Conservation (phyloP, 129 eudicot species). For the Chrysanthemum seticuspe region DNA sequence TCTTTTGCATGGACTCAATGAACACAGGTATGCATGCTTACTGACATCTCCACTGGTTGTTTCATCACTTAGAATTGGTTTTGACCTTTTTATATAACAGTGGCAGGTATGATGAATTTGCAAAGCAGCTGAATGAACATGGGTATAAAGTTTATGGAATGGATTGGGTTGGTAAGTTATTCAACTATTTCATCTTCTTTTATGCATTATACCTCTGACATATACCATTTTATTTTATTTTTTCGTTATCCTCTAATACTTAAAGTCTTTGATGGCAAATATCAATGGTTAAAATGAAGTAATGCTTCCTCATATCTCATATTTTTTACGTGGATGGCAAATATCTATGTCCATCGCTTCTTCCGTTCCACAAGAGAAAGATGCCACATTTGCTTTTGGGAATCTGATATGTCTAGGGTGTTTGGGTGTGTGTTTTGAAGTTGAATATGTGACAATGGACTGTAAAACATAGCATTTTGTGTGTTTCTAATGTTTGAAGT, state of each 20-base stretch:
- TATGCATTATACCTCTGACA: not conserved
- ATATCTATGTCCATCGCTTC: not conserved
- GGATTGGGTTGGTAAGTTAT: slow-evolving; percentile 93
- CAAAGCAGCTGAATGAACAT: slow-evolving; percentile 77
- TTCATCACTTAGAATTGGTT: not conserved
- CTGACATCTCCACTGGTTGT: not conserved
- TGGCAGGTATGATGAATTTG: slow-evolving; percentile 80
- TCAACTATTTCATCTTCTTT: slow-evolving; percentile 17
- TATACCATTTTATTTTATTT: not conserved
- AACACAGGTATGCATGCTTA: slow-evolving; percentile 59
- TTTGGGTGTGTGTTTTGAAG: too few species aligned
- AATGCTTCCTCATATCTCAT: not conserved
- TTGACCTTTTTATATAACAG: slow-evolving; percentile 37
- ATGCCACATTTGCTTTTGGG: not conserved
- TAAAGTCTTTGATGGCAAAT: not conserved
- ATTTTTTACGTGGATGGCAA: too few species aligned
- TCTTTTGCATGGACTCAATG: slow-evolving; percentile 86
- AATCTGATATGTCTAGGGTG: not conserved
- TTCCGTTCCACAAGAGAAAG: not conserved
- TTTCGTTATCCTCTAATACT: not conserved
- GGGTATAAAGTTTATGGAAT: slow-evolving; percentile 87
- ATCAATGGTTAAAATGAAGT: slow-evolving; percentile 4
- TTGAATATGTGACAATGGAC: too few species aligned
- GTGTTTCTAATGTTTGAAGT: too few species aligned
- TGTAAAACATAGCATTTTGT: too few species aligned